Evolutionary conservation across 257 asterid species (phyloP), one percentile per base, ranked within the genome.

Genomic region (Nicotiana tomentosiformis): DNA sequence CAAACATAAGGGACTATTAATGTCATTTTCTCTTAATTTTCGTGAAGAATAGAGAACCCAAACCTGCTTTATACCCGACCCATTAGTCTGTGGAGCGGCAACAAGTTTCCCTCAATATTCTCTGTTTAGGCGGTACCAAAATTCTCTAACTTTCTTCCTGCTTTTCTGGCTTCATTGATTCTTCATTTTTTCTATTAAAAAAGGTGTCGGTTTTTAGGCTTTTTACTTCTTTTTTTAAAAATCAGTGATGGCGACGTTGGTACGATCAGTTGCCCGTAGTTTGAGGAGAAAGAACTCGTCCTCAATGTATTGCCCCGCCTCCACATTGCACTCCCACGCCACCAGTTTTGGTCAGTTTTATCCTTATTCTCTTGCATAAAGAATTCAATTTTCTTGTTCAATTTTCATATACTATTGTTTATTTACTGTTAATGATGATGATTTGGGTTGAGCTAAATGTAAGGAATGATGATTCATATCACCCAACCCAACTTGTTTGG

Each of bases 291-390:
- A 82, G 49, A 88, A 83, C 61, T 17, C 87, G 15, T 79, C 33
- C 62, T 87, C 90, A 39, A 77, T 87, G 61, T 66, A 72, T 62
- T 80, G 81, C 60, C 83, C 92, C 2, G 83, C 88, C 83, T 84
- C 93, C 58, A 82, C 84, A 82, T 86, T 94, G 88, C 97, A 93
- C 80, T 90, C 97, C 3, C 99, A 96, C 79, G 90, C 98, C 16
- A 94, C 99, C 76, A 96, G 98, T 85, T 96, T 92, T 83, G 98
- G 99, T 94, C 15, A 82, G 92, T 82, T 12, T 35, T 17, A 78
- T 77, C 10, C 14, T 66, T 61, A 29, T 43, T 26, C 17, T 61
- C 7, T 4, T 77, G 7, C 14, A 0, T 35, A 15, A 35, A 53
- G 20, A 18, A 14, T 1, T 8, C 6, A 46, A 1, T 23, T 43